Percentiles rank a stretch among this genome's conserved stretches.
phyloP scores from a whole-genome alignment of 108 stramenopile genomes.

The Chaetoceros tenuissimus region DNA sequence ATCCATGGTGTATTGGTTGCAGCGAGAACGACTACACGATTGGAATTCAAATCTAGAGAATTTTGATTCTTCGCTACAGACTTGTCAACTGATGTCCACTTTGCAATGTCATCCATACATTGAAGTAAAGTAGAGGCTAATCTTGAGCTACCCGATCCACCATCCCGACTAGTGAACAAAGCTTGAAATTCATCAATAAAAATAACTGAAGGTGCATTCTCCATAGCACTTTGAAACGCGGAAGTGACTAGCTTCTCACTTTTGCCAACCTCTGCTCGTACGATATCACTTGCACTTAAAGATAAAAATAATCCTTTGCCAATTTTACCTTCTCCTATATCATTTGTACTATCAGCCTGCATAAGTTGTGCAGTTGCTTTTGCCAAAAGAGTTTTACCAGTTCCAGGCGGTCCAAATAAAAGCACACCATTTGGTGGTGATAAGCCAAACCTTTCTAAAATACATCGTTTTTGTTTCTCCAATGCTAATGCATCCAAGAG shows the following conservation, averaged over 20 bases:
- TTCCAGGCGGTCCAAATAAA: conserved; percentile 71
- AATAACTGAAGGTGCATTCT: conserved; percentile 66
- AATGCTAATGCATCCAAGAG: conserved; percentile 67
- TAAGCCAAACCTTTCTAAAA: conserved; percentile 45
- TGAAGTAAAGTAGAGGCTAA: conserved; percentile 62
- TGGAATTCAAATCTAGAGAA: conserved; percentile 4
- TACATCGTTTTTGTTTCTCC: conserved; percentile 34
- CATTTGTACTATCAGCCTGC: conserved; percentile 5
- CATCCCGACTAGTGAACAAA: conserved; percentile 55
- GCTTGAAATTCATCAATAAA: conserved; percentile 85
- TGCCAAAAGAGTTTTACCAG: conserved; percentile 82
- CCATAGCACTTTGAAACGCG: conserved; percentile 59
- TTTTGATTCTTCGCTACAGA: conserved; percentile 3
- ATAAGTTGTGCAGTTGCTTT: conserved; percentile 52
- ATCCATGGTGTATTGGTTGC: conserved; percentile 83
- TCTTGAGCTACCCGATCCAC: conserved; percentile 29
- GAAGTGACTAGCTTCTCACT: conserved; percentile 71
- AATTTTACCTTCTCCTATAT: conserved; percentile 6
- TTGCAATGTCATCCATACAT: conserved; percentile 70
- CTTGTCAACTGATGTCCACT: conserved; percentile 41
- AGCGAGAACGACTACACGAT: conserved; percentile 55
- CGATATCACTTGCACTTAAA: conserved; percentile 64
- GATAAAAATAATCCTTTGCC: conserved; percentile 58
- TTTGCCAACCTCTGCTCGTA: conserved; percentile 59
- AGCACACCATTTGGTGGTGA: conserved; percentile 63